These are phyloP conservation scores for Kwoniella europaea DNA, from an alignment of 768 basidiomycete species.

Conservation along the genomic window DNA sequence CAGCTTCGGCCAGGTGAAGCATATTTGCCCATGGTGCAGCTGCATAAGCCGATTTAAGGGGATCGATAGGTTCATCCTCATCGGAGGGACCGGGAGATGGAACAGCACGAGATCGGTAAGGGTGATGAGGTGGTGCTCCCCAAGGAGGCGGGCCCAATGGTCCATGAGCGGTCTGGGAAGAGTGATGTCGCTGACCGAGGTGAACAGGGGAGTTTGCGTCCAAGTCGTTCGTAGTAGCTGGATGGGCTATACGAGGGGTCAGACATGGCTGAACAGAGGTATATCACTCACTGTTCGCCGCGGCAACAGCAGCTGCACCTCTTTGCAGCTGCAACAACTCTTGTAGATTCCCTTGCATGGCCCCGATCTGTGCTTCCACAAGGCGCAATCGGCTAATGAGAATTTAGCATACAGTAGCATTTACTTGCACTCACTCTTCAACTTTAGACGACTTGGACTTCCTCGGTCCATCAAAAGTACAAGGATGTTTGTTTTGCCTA, in stretches of 20 bases:
- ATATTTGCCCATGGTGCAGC: slow-evolving; percentile 46
- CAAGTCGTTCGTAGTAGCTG: background rate
- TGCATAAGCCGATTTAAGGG: slow-evolving; percentile 16
- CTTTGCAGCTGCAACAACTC: slow-evolving; percentile 45
- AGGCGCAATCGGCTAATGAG: slow-evolving; percentile 38
- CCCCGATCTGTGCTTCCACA: slow-evolving; percentile 48
- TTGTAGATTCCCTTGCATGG: slow-evolving; percentile 40
- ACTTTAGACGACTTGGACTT: slow-evolving; percentile 49
- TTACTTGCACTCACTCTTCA: slow-evolving; percentile 43
- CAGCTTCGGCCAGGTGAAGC: slow-evolving; percentile 50
- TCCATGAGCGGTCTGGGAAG: background rate
- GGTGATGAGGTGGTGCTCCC: slow-evolving; percentile 9
- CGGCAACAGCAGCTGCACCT: slow-evolving; percentile 14
- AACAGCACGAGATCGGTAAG: background rate
- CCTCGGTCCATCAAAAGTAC: slow-evolving; percentile 50
- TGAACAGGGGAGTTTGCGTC: background rate
- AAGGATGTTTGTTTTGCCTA: slow-evolving; percentile 39
- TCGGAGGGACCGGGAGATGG: slow-evolving; percentile 29
- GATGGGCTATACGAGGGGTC: too few species aligned
- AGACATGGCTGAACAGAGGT: background rate
- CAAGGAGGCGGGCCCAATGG: slow-evolving; percentile 3
- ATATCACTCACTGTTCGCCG: background rate
- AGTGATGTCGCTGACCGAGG: background rate
- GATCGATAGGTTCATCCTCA: slow-evolving; percentile 41
- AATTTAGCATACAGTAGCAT: background rate